Evolutionary conservation across 2,329 filamentous ascomycete genomes (phyloP), one percentile per base, ranked within the genome.

Genomic region (Curvularia lunata): DNA sequence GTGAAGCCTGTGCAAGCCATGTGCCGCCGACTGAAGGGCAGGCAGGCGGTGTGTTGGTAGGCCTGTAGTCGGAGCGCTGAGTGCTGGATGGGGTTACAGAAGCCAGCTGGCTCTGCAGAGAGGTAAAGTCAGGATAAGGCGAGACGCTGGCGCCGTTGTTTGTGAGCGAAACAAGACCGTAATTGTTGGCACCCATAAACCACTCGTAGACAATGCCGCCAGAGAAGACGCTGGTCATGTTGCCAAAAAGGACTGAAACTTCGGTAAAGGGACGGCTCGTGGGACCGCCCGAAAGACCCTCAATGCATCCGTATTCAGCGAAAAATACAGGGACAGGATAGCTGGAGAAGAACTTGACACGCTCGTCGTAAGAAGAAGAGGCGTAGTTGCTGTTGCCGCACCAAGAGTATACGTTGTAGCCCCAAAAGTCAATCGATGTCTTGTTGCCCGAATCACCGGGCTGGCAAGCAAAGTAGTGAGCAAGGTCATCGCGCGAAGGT

Each of bases 321-420:
- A 98, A 97, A 88, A 99, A 98, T 72, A 92, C 91, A 45, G 95
- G 95, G 2, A 98, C 91, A 2, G 91, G 92, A 83, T 95, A 99
- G 75, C 89, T 86, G 58, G 83, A 78, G 83, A 97, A 98, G 81
- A 97, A 95, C 54, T 91, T 77, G 64, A 92, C 92, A 77, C 94
- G 90, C 59, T 87, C 84, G 65, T 88, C 83, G 80, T 95, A 99
- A 41, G 91, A 91, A 0, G 95, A 97, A 51, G 82, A 73, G 30
- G 82, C 71, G 80, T 90, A 95, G 73, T 82, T 86, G 76, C 91
- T 96, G 69, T 92, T 78, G 65, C 94, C 95, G 77, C 95, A 99
- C 95, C 95, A 99, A 43, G 93, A 96, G 85, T 98, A 99, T 80
- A 98, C 96, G 83, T 99, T 99, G 88, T 98, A 98, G 56, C 95